Conservation (phyloP, 129 eudicot genomes). For the Flaveria sonorensis region DNA sequence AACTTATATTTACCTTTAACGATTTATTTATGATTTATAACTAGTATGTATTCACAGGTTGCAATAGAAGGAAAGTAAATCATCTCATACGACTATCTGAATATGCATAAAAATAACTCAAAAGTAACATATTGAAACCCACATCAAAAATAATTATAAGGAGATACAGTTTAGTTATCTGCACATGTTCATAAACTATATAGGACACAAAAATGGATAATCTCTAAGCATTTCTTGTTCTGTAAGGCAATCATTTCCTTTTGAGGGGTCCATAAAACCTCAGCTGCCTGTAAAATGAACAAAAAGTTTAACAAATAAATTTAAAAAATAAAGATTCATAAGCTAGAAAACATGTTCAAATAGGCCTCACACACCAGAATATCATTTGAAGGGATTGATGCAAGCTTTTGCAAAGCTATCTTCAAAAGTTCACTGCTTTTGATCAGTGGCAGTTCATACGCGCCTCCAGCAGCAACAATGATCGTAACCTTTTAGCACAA, state of each 20-base stretch:
- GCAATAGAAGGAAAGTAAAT: no score
- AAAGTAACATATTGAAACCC: background rate
- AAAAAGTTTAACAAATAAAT: constrained; percentile 1
- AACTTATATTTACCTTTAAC: no score
- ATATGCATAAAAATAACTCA: no score
- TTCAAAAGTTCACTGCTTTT: constrained; percentile 63
- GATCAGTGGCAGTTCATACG: constrained; percentile 64
- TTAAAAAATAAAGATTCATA: background rate
- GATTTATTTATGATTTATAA: no score
- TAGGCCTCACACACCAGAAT: constrained; percentile 59
- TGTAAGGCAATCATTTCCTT: constrained; percentile 65
- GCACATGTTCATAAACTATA: constrained; percentile 27
- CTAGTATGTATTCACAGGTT: no score
- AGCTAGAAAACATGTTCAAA: background rate
- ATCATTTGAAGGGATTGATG: constrained; percentile 67
- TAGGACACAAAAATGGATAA: constrained; percentile 67
- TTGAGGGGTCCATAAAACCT: constrained; percentile 94
- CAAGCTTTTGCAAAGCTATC: constrained; percentile 74
- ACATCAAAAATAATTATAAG: background rate
- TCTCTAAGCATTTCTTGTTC: constrained; percentile 76
- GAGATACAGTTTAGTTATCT: background rate
- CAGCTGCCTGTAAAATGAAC: constrained; percentile 62
- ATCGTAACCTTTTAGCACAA: constrained; percentile 60
- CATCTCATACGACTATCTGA: no score
- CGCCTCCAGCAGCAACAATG: constrained; percentile 80